A percentile compares a stretch with the other conserved stretches of the same genome.
These are phyloP conservation scores for Eucalyptus regnans DNA, from an alignment of 345 rosid genomes.

Conservation along the genomic window DNA sequence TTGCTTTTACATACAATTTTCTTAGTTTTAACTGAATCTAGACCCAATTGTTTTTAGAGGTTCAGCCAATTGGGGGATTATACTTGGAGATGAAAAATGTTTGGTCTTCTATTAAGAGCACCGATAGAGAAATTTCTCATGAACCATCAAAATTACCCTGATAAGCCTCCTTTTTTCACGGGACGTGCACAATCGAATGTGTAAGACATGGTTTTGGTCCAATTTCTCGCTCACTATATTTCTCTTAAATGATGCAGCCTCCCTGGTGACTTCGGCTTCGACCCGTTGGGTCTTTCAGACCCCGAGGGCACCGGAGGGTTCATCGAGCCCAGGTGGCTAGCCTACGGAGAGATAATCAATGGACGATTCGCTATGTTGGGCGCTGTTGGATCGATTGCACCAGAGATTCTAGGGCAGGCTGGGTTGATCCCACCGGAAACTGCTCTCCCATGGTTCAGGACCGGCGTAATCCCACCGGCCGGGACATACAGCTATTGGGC, in stretches of 20 bases:
- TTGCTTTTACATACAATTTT: not conserved
- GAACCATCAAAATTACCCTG: not conserved
- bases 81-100: not conserved
- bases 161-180: not conserved
- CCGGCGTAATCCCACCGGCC: constrained; percentile 96
- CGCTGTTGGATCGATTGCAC: constrained; percentile 72
- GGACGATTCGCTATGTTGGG: constrained; percentile 89
- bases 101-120: not conserved
- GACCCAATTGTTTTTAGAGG: not conserved
- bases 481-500: constrained; percentile 98
- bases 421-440: constrained; percentile 82
- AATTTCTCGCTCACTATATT: not conserved
- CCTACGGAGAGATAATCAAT: constrained; percentile 87
- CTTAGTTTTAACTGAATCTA: not conserved
- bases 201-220: not conserved
- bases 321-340: constrained; percentile 94
- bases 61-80: not conserved
- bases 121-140: not conserved
- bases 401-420: constrained; percentile 77
- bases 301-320: constrained; percentile 97
- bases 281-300: constrained; percentile 95
- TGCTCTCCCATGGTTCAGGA: constrained; percentile 92
- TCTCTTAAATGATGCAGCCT: constrained; percentile 23
- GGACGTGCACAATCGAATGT: not conserved
- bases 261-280: constrained; percentile 93